Conservation (phyloP, 176 grass and related monocot genomes). For the Triticum turgidum region DNA sequence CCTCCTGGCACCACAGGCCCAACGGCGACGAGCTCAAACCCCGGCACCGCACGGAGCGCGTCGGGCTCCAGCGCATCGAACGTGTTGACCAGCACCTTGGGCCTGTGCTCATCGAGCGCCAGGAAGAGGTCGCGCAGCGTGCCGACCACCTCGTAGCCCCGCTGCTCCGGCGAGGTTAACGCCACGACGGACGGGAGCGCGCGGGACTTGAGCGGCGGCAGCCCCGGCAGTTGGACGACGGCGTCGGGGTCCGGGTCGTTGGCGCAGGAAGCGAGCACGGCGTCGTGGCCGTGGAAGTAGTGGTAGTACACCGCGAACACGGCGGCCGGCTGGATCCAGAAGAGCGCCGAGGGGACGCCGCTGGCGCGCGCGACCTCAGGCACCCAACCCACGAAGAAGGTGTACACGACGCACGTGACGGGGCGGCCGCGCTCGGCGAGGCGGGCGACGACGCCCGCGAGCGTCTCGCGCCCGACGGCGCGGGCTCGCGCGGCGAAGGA, state of each 20-base stretch:
- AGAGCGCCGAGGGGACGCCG: background rate
- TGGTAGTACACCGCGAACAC: constrained; percentile 15
- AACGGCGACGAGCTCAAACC: constrained; percentile 4
- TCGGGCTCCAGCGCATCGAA: constrained; percentile 1
- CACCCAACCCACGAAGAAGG: background rate
- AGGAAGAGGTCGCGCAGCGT: background rate
- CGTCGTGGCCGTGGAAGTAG: constrained; percentile 1
- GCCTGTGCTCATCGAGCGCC: background rate
- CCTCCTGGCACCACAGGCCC: background rate
- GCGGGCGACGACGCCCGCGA: background rate
- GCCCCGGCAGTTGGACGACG: background rate
- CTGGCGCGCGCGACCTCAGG: background rate
- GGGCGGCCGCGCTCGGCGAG: constrained; percentile 2
- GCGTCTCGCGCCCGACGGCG: background rate
- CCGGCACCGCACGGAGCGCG: background rate
- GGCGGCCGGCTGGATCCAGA: constrained; percentile 12
- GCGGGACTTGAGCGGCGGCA: background rate
- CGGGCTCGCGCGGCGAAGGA: background rate
- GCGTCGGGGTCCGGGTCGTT: background rate
- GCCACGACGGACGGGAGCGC: constrained; percentile 2
- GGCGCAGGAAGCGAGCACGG: constrained; percentile 4
- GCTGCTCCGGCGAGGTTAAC: background rate
- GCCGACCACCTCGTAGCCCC: background rate
- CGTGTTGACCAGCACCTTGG: constrained; percentile 11
- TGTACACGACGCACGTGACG: constrained; percentile 8